Base-by-base conservation (phyloP, 164 flowering plant genomes). In the Nymphaea thermarum region DNA sequence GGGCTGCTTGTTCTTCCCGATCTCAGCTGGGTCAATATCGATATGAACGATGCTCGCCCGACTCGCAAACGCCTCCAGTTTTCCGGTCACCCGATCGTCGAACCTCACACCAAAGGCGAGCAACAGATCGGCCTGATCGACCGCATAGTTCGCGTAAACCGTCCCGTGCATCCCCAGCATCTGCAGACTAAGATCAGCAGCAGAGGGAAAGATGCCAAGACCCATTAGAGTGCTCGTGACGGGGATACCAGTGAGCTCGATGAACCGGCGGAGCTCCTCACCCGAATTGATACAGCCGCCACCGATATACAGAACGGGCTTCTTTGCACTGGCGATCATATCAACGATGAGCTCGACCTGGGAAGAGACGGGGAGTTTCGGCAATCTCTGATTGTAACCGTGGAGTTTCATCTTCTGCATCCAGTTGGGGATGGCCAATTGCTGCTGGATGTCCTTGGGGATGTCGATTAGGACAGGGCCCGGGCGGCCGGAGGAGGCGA, bases 111-210 rank as follows among this genome's bases (percentile, higher is more conserved):
- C 90, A 74, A 86, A 81, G 1, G 90, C 90, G 62, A 86, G 85
- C 70, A 86, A 74, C 69, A 86, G 66, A 73, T 86, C 90, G 42
- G 77, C 42, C 55, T 75, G 73, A 63, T 86, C 86, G 68, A 86
- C 87, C 12, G 87, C 82, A 69, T 84, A 84, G 72, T 86, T 84
- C 0, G 90, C 90, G 74, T 77, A 81, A 3, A 82, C 84, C 64
- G 90, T 86, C 5, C 90, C 90, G 68, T 82, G 87, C 87, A 86
- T 86, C n/a, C 90, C 90, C 15, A 84, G 82, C 85, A 84, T 86
- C 8, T 74, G 76, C 36, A 86, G 74, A 1, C 86, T 82, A 36
- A 80, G 71, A 1, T 81, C 86, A 67, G 77, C 82, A 0, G 76
- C 4, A 36, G 70, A 59, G 0, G 90, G 77, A 59, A 59, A 84